Conservation (phyloP, 2,329 filamentous ascomycete genomes). For the Ceratocystis cubensis region DNA sequence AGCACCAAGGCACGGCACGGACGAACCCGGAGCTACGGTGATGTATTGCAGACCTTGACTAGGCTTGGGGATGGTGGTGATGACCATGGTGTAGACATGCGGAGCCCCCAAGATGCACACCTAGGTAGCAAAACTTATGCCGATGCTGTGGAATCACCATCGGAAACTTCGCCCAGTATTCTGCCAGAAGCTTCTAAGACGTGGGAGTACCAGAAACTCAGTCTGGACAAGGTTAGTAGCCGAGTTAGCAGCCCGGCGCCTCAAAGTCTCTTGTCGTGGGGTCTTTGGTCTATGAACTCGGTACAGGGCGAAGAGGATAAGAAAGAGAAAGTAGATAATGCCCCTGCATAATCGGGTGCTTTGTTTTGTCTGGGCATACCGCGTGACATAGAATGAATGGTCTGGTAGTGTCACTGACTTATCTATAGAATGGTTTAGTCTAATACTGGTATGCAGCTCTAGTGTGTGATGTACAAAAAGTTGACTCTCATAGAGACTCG, state of each 20-base stretch:
- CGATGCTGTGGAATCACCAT: background rate
- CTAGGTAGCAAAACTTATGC: background rate
- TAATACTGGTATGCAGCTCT: background rate
- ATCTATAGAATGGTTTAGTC: background rate
- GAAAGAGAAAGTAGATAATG: background rate
- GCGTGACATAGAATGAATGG: too few relatives aligned
- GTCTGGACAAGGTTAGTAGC: conserved; percentile 1
- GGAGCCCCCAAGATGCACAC: too few relatives aligned
- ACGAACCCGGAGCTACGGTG: background rate
- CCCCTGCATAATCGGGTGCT: background rate
- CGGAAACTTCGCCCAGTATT: conserved; percentile 25
- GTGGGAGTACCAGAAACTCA: conserved; percentile 15
- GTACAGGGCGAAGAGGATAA: background rate
- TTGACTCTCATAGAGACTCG: background rate
- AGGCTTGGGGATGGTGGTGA: background rate
- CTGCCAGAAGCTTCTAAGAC: conserved; percentile 23
- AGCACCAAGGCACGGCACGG: background rate
- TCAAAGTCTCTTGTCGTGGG: conserved; percentile 6
- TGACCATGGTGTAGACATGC: too few relatives aligned
- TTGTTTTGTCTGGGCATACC: too few relatives aligned
- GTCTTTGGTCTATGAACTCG: background rate
- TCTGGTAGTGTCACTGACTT: background rate
- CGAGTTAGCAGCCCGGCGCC: background rate
- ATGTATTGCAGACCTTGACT: background rate
- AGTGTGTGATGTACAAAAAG: background rate